Evolutionary conservation across 2,329 filamentous ascomycete genomes (phyloP).

Genomic region (Raffaelea albimanens): DNA sequence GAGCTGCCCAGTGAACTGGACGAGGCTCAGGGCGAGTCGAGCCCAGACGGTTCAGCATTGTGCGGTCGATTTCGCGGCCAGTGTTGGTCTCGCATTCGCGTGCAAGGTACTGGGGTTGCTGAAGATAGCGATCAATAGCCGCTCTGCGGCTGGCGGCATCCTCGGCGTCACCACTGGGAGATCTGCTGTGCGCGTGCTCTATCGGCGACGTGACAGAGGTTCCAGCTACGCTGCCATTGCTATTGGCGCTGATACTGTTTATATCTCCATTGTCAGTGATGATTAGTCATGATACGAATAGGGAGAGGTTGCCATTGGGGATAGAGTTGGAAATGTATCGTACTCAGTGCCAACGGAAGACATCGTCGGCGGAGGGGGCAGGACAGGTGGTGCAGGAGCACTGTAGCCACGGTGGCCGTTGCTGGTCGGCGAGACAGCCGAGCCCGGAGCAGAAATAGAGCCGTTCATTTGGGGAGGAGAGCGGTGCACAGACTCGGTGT

Average conservation of each 20-base stretch:
- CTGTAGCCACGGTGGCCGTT: slow-evolving; percentile 21
- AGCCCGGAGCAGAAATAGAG: slow-evolving; percentile 15
- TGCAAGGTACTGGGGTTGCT: slow-evolving; percentile 42
- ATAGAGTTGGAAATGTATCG: slow-evolving; percentile 3
- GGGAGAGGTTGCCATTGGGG: neutral
- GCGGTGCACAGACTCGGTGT: slow-evolving; percentile 7
- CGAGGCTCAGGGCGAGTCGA: neutral
- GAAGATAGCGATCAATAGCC: slow-evolving; percentile 30
- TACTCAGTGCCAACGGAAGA: slow-evolving; percentile 13
- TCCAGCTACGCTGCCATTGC: slow-evolving; percentile 23
- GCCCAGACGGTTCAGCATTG: slow-evolving; percentile 40
- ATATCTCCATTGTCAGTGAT: slow-evolving; percentile 7
- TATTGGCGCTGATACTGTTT: slow-evolving; percentile 26
- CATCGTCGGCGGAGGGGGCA: slow-evolving; percentile 25
- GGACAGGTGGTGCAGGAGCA: slow-evolving; percentile 26
- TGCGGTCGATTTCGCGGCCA: slow-evolving; percentile 41
- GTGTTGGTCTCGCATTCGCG: slow-evolving; percentile 26
- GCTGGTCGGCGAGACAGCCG: slow-evolving; percentile 27
- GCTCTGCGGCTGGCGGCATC: slow-evolving; percentile 20
- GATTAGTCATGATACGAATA: neutral
- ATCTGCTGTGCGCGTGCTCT: slow-evolving; percentile 24
- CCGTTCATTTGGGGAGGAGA: slow-evolving; percentile 10
- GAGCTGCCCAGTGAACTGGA: neutral
- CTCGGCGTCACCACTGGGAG: slow-evolving; percentile 15
- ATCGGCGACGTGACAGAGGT: slow-evolving; percentile 20